A percentile compares a stretch with the other conserved stretches of the same genome.
These are phyloP conservation scores for Sclerotinia sclerotiorum DNA, from an alignment of 2,329 filamentous ascomycete species.

Conservation along the genomic window DNA sequence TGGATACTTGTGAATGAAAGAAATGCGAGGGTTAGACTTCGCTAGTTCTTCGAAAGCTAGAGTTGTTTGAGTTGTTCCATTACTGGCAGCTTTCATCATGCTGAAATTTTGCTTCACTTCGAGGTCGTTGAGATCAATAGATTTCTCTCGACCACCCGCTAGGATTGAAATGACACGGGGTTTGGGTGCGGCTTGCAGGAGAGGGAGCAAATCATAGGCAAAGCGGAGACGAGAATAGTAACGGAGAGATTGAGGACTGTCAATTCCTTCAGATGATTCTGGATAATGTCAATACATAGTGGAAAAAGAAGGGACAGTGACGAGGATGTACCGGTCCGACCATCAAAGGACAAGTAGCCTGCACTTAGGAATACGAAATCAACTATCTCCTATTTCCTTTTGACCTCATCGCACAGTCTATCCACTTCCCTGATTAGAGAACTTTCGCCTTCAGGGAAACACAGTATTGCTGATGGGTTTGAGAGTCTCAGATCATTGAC, in stretches of 20 bases:
- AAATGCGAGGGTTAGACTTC: slow-evolving; percentile 45
- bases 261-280: slow-evolving; percentile 59
- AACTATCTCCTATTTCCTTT: slow-evolving; percentile 45
- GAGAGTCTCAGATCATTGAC: slow-evolving; percentile 45
- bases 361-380: slow-evolving; percentile 51
- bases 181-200: slow-evolving; percentile 47
- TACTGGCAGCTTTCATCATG: slow-evolving; percentile 45
- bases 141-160: slow-evolving; percentile 53
- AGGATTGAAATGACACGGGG: slow-evolving; percentile 56
- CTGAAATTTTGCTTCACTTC: slow-evolving; percentile 41
- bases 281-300: slow-evolving; percentile 24
- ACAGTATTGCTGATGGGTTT: slow-evolving; percentile 47
- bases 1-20: slow-evolving; percentile 46
- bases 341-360: slow-evolving; percentile 41
- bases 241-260: slow-evolving; percentile 50
- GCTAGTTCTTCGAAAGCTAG: slow-evolving; percentile 52
- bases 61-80: slow-evolving; percentile 53
- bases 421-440: slow-evolving; percentile 54
- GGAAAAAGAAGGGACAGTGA: not conserved
- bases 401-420: slow-evolving; percentile 48
- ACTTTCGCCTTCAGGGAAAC: slow-evolving; percentile 52
- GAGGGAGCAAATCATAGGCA: slow-evolving; percentile 55
- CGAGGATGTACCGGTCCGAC: slow-evolving; percentile 33
- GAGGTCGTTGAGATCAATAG: slow-evolving; percentile 49
- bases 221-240: slow-evolving; percentile 61